Percentiles rank a stretch among this genome's conserved stretches.
phyloP scores from a whole-genome alignment of 2,329 filamentous ascomycete species.

The Stagonosporopsis tanaceti region DNA sequence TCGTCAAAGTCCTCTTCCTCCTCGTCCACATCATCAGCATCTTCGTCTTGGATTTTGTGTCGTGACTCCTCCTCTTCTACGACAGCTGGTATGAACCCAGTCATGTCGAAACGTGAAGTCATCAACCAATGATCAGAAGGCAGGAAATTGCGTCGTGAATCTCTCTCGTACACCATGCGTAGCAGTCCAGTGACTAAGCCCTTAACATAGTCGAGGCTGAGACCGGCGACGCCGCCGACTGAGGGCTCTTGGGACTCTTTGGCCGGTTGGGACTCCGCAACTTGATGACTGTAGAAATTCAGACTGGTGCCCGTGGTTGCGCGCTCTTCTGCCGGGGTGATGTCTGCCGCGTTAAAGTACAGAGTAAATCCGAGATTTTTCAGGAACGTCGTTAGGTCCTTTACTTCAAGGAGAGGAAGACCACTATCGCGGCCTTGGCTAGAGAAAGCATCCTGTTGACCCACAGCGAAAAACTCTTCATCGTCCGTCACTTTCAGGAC shows the following conservation, averaged over 20 bases:
- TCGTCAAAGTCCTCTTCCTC: conserved; percentile 52
- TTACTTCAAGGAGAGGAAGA: conserved; percentile 74
- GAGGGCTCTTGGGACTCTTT: conserved; percentile 51
- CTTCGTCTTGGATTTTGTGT: conserved; percentile 71
- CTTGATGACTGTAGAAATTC: conserved; percentile 45
- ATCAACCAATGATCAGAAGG: conserved; percentile 92
- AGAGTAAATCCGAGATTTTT: conserved; percentile 91
- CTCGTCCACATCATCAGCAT: conserved; percentile 62
- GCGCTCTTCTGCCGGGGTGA: conserved; percentile 56
- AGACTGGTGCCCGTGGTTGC: conserved; percentile 56
- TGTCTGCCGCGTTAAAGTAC: conserved; percentile 81
- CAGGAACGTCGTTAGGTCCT: conserved; percentile 78
- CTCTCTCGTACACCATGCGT: conserved; percentile 89
- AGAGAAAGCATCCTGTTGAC: conserved; percentile 44
- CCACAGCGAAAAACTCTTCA: conserved; percentile 83
- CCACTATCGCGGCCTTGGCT: conserved; percentile 64
- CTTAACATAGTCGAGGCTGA: conserved; percentile 81
- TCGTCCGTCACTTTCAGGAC: conserved; percentile 93
- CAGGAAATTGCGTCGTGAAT: conserved; percentile 86
- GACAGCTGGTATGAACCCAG: conserved; percentile 83
- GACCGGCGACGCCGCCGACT: conserved; percentile 70
- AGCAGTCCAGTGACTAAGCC: conserved; percentile 81
- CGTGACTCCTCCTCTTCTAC: conserved; percentile 84
- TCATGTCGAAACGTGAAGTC: conserved; percentile 87
- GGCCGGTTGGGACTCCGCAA: conserved; percentile 29